Conservation (phyloP, 2,329 filamentous ascomycete genomes). For the Chalaropsis ovoidea region DNA sequence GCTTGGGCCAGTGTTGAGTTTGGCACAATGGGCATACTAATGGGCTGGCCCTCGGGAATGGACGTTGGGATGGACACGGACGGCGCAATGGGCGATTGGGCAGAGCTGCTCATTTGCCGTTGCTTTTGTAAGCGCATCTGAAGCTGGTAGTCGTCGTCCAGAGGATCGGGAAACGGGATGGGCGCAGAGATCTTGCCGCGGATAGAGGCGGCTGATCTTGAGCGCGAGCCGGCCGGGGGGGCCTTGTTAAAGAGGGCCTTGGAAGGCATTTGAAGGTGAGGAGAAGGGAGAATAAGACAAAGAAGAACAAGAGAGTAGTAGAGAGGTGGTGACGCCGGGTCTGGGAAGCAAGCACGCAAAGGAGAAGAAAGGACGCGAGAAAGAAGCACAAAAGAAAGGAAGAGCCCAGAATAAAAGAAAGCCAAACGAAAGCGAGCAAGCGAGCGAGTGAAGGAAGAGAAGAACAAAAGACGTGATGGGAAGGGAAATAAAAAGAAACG, state of each 20-base stretch:
- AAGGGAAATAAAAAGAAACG: slow-evolving; percentile 6
- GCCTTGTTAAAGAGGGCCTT: slow-evolving; percentile 28
- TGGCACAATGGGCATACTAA: slow-evolving; percentile 23
- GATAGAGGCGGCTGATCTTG: slow-evolving; percentile 34
- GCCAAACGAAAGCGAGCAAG: not conserved
- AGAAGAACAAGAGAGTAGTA: not conserved
- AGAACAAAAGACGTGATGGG: not conserved
- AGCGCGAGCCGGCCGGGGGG: slow-evolving; percentile 33
- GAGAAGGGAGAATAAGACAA: not conserved
- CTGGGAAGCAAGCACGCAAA: not conserved
- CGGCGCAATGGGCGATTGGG: slow-evolving; percentile 21
- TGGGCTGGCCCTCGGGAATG: slow-evolving; percentile 22
- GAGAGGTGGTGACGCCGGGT: not conserved
- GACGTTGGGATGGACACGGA: slow-evolving; percentile 19
- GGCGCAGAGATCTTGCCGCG: slow-evolving; percentile 53
- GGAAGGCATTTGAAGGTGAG: not conserved
- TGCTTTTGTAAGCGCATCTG: not conserved
- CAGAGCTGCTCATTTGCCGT: slow-evolving; percentile 29
- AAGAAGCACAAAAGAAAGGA: not conserved
- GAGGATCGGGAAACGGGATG: slow-evolving; percentile 43
- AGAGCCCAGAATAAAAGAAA: not conserved
- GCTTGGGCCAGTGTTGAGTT: slow-evolving; percentile 21
- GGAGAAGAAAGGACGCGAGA: not conserved
- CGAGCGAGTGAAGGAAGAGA: not conserved
- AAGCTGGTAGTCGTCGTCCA: slow-evolving; percentile 44